A percentile compares a stretch with the other conserved stretches of the same genome.
Conservation (phyloP, 129 eudicot species). For the Rutidosis leptorrhynchoides region DNA sequence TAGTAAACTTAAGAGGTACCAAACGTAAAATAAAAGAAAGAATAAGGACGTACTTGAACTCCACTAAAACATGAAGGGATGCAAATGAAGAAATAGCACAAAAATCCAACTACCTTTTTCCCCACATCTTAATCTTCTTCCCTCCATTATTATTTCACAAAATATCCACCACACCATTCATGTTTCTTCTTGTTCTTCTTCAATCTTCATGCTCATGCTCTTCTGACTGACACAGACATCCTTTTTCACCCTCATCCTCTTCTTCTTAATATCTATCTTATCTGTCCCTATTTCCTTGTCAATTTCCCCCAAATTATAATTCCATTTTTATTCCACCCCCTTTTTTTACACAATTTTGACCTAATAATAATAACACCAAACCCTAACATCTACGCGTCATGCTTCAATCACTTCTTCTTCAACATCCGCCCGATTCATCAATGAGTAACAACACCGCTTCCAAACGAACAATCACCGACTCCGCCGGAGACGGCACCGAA, state of each 20-base stretch:
- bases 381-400: slow-evolving; percentile 29
- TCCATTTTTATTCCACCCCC: slow-evolving; percentile 4
- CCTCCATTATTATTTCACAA: slow-evolving; percentile 24
- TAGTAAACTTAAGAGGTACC: neutral
- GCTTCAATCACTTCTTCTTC: slow-evolving; percentile 51
- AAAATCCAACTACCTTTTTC: slow-evolving; percentile 45
- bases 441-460: slow-evolving; percentile 24
- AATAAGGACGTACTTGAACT: slow-evolving; percentile 14
- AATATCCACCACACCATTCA: slow-evolving; percentile 25
- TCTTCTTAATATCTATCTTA: slow-evolving; percentile 22
- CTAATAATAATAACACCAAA: slow-evolving; percentile 15
- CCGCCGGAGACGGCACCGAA: slow-evolving; percentile 25
- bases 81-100: slow-evolving; percentile 7
- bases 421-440: slow-evolving; percentile 23
- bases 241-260: slow-evolving; percentile 11
- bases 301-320: neutral
- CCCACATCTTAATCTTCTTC: slow-evolving; percentile 31
- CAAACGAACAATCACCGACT: slow-evolving; percentile 24
- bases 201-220: slow-evolving; percentile 19
- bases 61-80: slow-evolving; percentile 16
- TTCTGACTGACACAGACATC: slow-evolving; percentile 40
- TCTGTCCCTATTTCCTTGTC: slow-evolving; percentile 29
- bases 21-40: neutral
- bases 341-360: slow-evolving; percentile 33
- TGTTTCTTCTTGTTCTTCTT: neutral